Evolutionary conservation across 148 eudicot genomes (phyloP).

Genomic region (Gaultheria prostrata): DNA sequence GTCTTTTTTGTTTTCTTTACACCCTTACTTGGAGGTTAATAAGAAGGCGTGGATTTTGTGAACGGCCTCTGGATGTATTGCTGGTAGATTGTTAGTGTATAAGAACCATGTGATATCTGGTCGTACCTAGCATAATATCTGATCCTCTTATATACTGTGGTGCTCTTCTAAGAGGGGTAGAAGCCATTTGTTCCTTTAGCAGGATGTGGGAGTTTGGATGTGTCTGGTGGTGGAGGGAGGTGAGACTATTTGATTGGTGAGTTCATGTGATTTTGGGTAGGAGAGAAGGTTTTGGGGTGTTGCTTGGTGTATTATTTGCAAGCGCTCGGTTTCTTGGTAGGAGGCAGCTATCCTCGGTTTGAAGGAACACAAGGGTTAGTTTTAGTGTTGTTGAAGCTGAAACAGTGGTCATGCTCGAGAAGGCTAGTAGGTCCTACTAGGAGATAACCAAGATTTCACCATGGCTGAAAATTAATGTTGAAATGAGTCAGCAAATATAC

Average conservation of each 20-base stretch:
- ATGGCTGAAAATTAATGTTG: not conserved
- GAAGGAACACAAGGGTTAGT: not conserved
- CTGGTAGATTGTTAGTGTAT: not conserved
- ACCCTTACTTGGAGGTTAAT: not conserved
- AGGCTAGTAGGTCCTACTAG: not conserved
- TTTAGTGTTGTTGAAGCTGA: not conserved
- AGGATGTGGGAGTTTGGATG: not conserved
- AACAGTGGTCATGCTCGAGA: not conserved
- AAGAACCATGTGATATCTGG: not conserved
- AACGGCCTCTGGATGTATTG: not conserved
- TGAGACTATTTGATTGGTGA: not conserved
- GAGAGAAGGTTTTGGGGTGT: not conserved
- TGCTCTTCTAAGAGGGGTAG: not conserved
- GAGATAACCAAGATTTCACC: not conserved
- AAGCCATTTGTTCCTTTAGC: not conserved
- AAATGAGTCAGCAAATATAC: not conserved
- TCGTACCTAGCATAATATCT: not conserved
- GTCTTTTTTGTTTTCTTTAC: not conserved
- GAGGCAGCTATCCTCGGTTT: not conserved
- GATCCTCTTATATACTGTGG: not conserved
- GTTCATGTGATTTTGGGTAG: not conserved
- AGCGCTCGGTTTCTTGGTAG: not conserved
- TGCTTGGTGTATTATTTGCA: not conserved
- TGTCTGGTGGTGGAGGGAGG: not conserved
- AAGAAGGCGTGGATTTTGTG: not conserved